Evolutionary conservation across 2,329 filamentous ascomycete species (phyloP), one percentile per base, ranked within the genome.

Genomic region (Botrytis squamosa): DNA sequence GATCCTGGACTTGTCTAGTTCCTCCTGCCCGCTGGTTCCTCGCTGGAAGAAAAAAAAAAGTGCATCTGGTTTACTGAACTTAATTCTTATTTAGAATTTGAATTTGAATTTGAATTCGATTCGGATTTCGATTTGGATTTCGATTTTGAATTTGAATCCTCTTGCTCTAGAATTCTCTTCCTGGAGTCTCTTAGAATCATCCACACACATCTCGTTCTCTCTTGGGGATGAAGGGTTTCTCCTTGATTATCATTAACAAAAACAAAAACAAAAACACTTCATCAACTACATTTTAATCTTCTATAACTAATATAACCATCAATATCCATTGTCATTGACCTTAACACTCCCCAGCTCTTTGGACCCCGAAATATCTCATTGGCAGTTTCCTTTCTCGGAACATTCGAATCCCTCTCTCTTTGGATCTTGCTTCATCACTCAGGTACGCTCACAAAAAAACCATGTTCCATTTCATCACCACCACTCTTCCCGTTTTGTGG

Each of bases 361-460:
- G 36, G 33, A n/a, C 46, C 65, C 36, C 38, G 6, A 55, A 29
- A 55, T 55, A 57, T 33, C 25, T 29, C 52, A 68, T 68, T 68
- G 46, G 65, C 25, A 40, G 38, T 68, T 42, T 67, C 65, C 14
- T 29, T 40, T 29, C 25, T 40, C 46, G 36, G 46, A 55, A 55
- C 7, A 67, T 55, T 68, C 33, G 65, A 68, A 57, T 29, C 52
- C n/a, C 52, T 65, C 63, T 29, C 16, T 68, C 46, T 68, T 38
- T 40, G 46, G 65, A 68, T 68, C 65, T 55, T 55, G 46, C 36
- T 65, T 16, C 63, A 65, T 68, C 36, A 63, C 36, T 65, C 65
- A 68, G 65, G 65, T 67, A 68, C 65, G 65, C 65, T 65, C 29
- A 49, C 38, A 55, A 55, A 8, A 20, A 52, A 67, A 65, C 44